Conservation (phyloP, 148 eudicot species). For the Rhododendron ferrugineum region DNA sequence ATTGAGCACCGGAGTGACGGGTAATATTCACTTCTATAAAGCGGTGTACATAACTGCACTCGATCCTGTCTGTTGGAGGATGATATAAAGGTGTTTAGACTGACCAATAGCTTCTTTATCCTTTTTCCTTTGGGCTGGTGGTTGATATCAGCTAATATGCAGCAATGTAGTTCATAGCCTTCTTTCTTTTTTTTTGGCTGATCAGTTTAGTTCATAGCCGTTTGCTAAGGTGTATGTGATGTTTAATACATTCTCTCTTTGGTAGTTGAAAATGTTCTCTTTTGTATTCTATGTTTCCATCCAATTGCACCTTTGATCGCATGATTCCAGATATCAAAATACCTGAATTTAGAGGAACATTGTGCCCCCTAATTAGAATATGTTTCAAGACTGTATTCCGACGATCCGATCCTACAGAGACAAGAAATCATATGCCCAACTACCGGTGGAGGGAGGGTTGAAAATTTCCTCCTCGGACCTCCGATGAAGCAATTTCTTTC, state of each 20-base stretch:
- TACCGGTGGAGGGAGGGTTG: no score
- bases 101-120: not conserved
- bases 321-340: not conserved
- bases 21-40: not conserved
- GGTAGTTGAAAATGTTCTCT: not conserved
- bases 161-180: not conserved
- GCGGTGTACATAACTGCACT: not conserved
- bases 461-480: no score
- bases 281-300: not conserved
- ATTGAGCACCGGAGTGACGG: not conserved
- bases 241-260: not conserved
- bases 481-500: no score
- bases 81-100: not conserved
- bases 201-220: not conserved
- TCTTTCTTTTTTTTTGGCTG: not conserved
- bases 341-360: not conserved
- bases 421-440: no score
- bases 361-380: no score
- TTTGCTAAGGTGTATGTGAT: not conserved
- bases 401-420: no score
- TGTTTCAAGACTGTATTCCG: no score
- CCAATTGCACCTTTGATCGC: not conserved
- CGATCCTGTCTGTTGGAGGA: not conserved
- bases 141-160: not conserved
- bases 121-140: not conserved